phyloP scores from a whole-genome alignment of 2,329 filamentous ascomycete genomes.

The Colletotrichum sp. region DNA sequence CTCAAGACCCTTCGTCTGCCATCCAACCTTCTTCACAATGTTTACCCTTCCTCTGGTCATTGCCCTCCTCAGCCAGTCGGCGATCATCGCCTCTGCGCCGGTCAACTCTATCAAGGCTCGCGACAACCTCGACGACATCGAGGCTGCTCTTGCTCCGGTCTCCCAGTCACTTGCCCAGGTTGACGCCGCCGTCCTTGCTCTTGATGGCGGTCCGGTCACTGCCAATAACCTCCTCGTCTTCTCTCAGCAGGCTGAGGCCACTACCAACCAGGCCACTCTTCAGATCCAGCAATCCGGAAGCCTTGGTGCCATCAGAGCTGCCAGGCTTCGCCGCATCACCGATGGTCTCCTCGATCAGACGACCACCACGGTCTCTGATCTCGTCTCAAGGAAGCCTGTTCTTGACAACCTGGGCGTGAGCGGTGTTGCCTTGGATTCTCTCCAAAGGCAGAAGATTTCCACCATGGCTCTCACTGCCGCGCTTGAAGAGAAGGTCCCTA shows the following conservation, averaged over 20 bases:
- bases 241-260: conserved; percentile 12
- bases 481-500: conserved; percentile 29
- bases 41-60: not conserved
- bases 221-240: conserved; percentile 12
- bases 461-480: conserved; percentile 26
- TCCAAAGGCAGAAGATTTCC: conserved; percentile 26
- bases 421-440: conserved; percentile 24
- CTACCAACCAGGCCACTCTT: conserved; percentile 24
- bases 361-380: conserved; percentile 23
- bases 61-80: conserved; percentile 11
- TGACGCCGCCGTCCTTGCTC: conserved; percentile 6
- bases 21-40: not conserved
- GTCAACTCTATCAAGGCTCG: not conserved
- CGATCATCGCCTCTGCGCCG: not conserved
- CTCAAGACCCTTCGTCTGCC: conserved; percentile 6
- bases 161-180: not conserved
- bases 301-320: conserved; percentile 24
- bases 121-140: conserved; percentile 3
- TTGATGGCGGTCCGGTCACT: conserved; percentile 9
- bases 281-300: conserved; percentile 28
- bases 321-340: conserved; percentile 25
- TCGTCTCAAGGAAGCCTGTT: conserved; percentile 28
- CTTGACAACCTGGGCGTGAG: conserved; percentile 31
- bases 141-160: conserved; percentile 5
- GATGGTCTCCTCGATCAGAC: conserved; percentile 24